Conservation (phyloP, 2,329 filamentous ascomycete species). For the Curvularia verruculosa region DNA sequence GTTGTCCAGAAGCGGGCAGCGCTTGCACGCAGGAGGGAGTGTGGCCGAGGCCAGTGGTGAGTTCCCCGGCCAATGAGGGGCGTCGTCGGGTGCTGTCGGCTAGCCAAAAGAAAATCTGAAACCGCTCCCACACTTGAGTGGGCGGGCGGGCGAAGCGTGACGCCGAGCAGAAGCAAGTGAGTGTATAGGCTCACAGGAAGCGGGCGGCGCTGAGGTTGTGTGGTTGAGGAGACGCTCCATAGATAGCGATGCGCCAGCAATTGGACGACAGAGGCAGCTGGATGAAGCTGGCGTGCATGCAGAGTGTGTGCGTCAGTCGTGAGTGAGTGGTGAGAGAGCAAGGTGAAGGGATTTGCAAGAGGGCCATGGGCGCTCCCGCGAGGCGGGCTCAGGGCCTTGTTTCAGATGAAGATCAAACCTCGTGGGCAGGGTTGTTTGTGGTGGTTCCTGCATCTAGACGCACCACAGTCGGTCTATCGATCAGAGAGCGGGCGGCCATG, state of each 20-base stretch:
- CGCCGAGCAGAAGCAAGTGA: conserved; percentile 29
- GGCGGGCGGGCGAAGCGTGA: conserved; percentile 36
- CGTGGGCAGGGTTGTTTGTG: conserved; percentile 40
- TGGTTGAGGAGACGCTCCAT: conserved; percentile 9
- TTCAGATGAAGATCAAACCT: conserved; percentile 50
- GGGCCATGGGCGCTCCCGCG: conserved; percentile 27
- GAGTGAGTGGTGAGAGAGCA: too few relatives aligned
- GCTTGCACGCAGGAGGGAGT: conserved; percentile 38
- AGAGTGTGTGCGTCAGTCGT: too few relatives aligned
- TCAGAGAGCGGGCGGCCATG: conserved; percentile 25
- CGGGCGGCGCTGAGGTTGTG: conserved; percentile 15
- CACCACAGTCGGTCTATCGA: conserved; percentile 29
- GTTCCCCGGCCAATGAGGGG: conserved; percentile 34
- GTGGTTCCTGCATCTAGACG: conserved; percentile 47
- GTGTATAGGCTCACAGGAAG: conserved; percentile 9
- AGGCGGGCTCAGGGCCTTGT: conserved; percentile 31
- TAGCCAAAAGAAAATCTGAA: conserved; percentile 45
- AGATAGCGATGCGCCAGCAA: conserved; percentile 3
- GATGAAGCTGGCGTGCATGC: conserved; percentile 2
- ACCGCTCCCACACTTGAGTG: conserved; percentile 38
- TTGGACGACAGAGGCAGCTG: conserved; percentile 10
- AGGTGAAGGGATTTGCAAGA: conserved; percentile 16
- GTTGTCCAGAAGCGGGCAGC: conserved; percentile 32
- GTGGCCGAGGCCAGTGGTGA: conserved; percentile 33
- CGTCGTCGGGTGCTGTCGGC: conserved; percentile 30